Conservation (phyloP, 345 rosid genomes). For the Hypericum androsaemum region DNA sequence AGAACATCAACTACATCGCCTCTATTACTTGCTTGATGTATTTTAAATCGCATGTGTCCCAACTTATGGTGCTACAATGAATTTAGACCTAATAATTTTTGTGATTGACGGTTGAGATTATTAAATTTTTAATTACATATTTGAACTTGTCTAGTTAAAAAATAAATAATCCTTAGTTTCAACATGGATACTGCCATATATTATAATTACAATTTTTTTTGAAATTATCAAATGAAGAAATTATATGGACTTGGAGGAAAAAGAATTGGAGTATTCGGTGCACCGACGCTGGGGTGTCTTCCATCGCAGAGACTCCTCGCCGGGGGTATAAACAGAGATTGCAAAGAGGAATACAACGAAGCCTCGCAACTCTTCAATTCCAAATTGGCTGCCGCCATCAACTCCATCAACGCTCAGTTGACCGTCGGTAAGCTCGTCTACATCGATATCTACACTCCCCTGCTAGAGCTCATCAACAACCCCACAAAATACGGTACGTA, state of each 20-base stretch:
- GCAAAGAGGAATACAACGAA: neutral
- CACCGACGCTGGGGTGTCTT: slow-evolving; percentile 4
- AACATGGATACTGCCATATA: neutral
- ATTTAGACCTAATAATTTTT: too few relatives aligned
- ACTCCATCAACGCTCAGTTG: neutral
- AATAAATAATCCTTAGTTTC: too few relatives aligned
- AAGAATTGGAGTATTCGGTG: neutral
- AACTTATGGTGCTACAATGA: too few relatives aligned
- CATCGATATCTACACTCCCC: neutral
- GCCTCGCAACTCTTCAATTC: slow-evolving; percentile 1
- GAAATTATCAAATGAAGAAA: neutral
- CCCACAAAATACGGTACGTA: neutral
- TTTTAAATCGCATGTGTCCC: too few relatives aligned
- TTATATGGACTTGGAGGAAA: neutral
- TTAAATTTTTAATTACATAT: too few relatives aligned
- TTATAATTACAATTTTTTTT: neutral
- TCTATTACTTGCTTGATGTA: too few relatives aligned
- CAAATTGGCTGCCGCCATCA: neutral
- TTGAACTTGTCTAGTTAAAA: too few relatives aligned
- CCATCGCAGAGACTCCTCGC: neutral
- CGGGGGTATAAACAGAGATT: neutral
- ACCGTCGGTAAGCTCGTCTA: neutral
- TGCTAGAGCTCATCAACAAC: slow-evolving; percentile 4
- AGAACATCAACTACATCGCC: too few relatives aligned
- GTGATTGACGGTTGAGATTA: too few relatives aligned